These are phyloP conservation scores for Tuber umbilicatum DNA, from an alignment of 495 filamentous ascomycete species.

Conservation along the genomic window DNA sequence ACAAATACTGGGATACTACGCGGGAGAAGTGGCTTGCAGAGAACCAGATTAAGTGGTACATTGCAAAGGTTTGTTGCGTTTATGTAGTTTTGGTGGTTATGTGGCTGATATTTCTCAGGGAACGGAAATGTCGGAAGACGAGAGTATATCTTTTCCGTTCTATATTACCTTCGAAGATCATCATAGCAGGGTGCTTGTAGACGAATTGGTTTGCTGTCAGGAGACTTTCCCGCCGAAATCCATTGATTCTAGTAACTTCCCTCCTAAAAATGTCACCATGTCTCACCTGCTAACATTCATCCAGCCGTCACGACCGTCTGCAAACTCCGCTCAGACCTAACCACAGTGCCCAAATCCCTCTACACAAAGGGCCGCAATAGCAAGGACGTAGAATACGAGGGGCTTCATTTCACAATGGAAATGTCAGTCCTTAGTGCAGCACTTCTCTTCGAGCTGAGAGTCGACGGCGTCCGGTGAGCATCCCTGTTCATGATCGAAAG, in stretches of 20 bases:
- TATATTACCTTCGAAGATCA: conserved; percentile 39
- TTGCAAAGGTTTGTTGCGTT: conserved; percentile 29
- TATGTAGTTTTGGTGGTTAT: background rate
- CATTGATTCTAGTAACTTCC: conserved; percentile 26
- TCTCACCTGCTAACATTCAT: conserved; percentile 1
- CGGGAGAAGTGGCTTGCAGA: conserved; percentile 36
- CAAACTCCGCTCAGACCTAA: conserved; percentile 66
- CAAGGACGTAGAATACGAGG: conserved; percentile 65
- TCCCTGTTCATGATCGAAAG: background rate
- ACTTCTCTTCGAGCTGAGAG: conserved; percentile 64
- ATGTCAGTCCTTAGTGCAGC: conserved; percentile 69
- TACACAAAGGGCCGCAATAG: conserved; percentile 66
- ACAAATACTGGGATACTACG: conserved; percentile 36
- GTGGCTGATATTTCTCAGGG: conserved; percentile 15
- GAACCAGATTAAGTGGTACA: conserved; percentile 39
- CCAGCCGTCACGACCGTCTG: conserved; percentile 49
- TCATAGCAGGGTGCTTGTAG: conserved; percentile 32
- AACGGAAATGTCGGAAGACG: conserved; percentile 37
- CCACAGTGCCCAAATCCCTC: conserved; percentile 59
- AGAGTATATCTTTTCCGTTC: conserved; percentile 36
- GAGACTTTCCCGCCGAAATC: conserved; percentile 35
- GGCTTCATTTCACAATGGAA: conserved; percentile 68
- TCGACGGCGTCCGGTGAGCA: conserved; percentile 61
- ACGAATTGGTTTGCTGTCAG: conserved; percentile 33
- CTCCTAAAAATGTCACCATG: background rate